These are phyloP conservation scores for Elaeis guineensis DNA, from an alignment of 176 grass and related monocot genomes.

Conservation along the genomic window DNA sequence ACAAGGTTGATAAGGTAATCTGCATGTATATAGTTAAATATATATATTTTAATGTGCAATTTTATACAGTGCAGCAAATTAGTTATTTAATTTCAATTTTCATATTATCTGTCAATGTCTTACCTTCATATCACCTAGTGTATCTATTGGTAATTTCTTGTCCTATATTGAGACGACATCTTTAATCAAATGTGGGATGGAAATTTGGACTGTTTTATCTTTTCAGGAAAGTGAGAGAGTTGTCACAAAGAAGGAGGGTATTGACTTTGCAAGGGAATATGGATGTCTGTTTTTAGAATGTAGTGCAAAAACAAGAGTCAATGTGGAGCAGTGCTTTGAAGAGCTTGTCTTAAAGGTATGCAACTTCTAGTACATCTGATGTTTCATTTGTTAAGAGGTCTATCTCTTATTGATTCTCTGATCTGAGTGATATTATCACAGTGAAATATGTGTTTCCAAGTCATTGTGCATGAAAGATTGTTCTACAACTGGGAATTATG, in stretches of 20 bases:
- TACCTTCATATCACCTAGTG: not conserved
- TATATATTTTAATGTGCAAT: no score
- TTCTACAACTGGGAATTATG: no score
- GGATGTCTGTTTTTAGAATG: slow-evolving; percentile 94
- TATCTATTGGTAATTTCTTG: not conserved
- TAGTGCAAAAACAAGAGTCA: slow-evolving; percentile 90
- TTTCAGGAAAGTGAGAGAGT: slow-evolving; percentile 89
- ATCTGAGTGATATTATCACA: no score
- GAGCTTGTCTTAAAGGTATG: slow-evolving; percentile 86
- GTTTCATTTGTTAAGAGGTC: no score
- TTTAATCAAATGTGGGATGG: no score
- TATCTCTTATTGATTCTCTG: no score
- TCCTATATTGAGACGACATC: not conserved
- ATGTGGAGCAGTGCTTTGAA: slow-evolving; percentile 93
- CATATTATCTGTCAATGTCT: no score
- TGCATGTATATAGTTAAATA: not conserved
- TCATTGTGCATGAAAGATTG: not conserved
- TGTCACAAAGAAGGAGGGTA: slow-evolving; percentile 91
- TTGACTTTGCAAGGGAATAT: slow-evolving; percentile 85
- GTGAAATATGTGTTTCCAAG: not conserved
- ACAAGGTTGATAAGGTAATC: slow-evolving; percentile 95
- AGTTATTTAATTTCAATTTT: no score
- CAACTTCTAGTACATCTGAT: no score
- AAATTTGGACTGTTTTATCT: not conserved
- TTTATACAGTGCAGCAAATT: no score